Base-by-base conservation (phyloP, 2,329 filamentous ascomycete genomes). In the Hymenoscyphus occultus region DNA sequence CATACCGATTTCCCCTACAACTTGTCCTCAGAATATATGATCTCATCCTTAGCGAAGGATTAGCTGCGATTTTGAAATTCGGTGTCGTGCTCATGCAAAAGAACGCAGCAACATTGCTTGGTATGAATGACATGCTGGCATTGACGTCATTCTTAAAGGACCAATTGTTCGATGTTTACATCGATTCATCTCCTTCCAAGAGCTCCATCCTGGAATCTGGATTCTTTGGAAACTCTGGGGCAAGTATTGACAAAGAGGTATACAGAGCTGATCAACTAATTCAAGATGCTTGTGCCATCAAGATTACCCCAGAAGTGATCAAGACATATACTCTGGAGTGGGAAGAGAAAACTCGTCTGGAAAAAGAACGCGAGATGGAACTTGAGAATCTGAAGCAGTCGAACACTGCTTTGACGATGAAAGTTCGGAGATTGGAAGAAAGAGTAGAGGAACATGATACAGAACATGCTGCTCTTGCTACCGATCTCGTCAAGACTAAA, bases 21-120 rank as follows among this genome's bases (percentile, higher is more conserved):
- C 86, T 99, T 10, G 95, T 99, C 6, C 88, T 99, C 65, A 91
- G 95, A 39, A 96, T 99, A 60, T 99, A 98, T 78, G 95, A 99
- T 75, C 81, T 99, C 63, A 95, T 99, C 61, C 83, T 99, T 19
- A 95, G 92, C 58, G 94, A 98, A 77, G 95, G 96, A 2, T 82
- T 99, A 16, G 91, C 93, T 62, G 95, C 95, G 0, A 95, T 99
- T 70, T 81, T 99, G 61, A 94, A 94, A 72, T 99, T 99, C 72
- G 94, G 93, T 62, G 89, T 98, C 69, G 92, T 95, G 3, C 83
- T 99, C 61, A 98, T 99, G 92, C 92, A 95, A 73, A 96, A 96
- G 80, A 99, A 99, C 75, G 86, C 90, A 0, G 79, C 88, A 28
- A 83, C 89, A 0, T 80, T 99, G 5, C 83, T 98, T 45, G 86